A percentile compares a stretch with the other conserved stretches of the same genome.
Evolutionary conservation across 768 basidiomycete genomes (phyloP).

Genomic region (Galerina marginata): DNA sequence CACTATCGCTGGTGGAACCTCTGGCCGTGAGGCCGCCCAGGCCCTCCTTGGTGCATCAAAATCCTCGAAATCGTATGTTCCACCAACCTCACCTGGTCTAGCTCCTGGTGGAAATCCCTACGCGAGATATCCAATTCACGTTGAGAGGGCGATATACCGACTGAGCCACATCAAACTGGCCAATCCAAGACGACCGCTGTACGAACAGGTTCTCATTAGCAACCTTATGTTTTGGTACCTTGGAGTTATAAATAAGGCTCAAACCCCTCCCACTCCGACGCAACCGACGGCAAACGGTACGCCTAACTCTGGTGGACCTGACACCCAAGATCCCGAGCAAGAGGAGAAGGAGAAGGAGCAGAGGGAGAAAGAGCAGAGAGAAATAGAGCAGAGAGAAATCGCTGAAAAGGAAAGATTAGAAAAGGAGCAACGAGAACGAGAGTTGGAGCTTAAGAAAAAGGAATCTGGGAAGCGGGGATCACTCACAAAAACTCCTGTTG

Average conservation of each 20-base stretch:
- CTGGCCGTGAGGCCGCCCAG: slow-evolving; percentile 85
- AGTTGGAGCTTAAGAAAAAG: slow-evolving; percentile 62
- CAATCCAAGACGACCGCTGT: slow-evolving; percentile 93
- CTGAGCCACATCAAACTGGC: slow-evolving; percentile 98
- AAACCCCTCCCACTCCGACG: slow-evolving; percentile 48
- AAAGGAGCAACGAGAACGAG: slow-evolving; percentile 52
- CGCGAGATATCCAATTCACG: slow-evolving; percentile 95
- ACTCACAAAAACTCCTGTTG: slow-evolving; percentile 67
- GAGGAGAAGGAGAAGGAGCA: slow-evolving; percentile 44
- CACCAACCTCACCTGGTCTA: slow-evolving; percentile 65
- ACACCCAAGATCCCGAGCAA: slow-evolving; percentile 36
- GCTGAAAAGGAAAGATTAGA: slow-evolving; percentile 46
- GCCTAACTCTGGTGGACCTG: slow-evolving; percentile 34
- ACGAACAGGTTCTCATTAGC: slow-evolving; percentile 94
- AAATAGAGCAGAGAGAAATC: slow-evolving; percentile 48
- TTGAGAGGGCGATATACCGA: slow-evolving; percentile 96
- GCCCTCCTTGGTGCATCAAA: slow-evolving; percentile 86
- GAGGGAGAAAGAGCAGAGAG: slow-evolving; percentile 45
- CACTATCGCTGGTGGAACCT: slow-evolving; percentile 41
- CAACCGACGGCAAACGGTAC: slow-evolving; percentile 29
- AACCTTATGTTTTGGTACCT: slow-evolving; percentile 99
- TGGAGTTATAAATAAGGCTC: slow-evolving; percentile 94
- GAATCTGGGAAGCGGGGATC: slow-evolving; percentile 57
- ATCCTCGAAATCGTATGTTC: slow-evolving; percentile 68
- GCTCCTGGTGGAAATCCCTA: slow-evolving; percentile 52